Evolutionary conservation across 371 early-diverging fungal species (phyloP), one percentile per base, ranked within the genome.

Genomic region (Haplosporangium sp.): DNA sequence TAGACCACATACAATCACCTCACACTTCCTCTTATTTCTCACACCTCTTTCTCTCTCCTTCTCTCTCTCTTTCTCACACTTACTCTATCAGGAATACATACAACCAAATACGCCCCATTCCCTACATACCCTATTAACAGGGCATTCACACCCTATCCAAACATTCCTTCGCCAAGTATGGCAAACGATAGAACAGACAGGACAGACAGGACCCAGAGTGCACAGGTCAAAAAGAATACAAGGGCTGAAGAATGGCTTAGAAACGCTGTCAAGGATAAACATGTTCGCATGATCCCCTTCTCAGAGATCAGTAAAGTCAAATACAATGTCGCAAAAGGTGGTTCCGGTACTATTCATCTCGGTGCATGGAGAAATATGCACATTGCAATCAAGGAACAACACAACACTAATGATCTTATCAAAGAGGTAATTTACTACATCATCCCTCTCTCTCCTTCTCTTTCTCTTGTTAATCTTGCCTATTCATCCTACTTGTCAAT

Each of bases 251-350:
- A 79, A 42, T 79, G 81, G 81, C 75, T 79, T 56, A 74, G 68
- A 69, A 79, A 74, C 50, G 81, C 81, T 5, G 74, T 79, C 65
- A 74, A 74, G 66, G 81, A 79, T 69, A 79, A 79, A 64, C 81
- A 79, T 63, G 81, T 79, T 20, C 71, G 81, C 38, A 39, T 79
- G 69, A 79, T 79, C 61, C 81, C 81, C 7, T 79, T 79, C 65
- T 79, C 81, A 52, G 81, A 79, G 71, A 79, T 79, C 81, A 74
- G 74, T 65, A 79, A 74, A 47, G 81, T 79, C 61, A 79, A 79
- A 52, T 79, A 79, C 60, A 79, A 79, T 61, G 81, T 79, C 53
- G 81, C 81, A 50, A 79, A 79, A 35, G 81, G 81, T 2, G 74
- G 74, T 15, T 74, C 74, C 5, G 69, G 69, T 11, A 74, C 74